Evolutionary conservation across 345 rosid genomes (phyloP).

Genomic region (Excoecaria cochinchinensis): DNA sequence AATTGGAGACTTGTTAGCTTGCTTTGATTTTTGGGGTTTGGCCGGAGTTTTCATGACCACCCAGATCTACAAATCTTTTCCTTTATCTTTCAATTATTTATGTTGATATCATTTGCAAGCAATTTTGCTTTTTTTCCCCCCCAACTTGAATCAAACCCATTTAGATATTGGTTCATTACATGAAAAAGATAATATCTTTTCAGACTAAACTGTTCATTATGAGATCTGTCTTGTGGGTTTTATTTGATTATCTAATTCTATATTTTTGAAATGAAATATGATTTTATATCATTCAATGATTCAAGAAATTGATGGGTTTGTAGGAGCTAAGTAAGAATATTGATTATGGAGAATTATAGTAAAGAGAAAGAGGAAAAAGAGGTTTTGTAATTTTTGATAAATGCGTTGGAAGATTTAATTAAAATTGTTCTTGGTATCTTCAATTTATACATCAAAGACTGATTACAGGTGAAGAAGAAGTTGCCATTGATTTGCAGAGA

Average conservation of each 20-base stretch:
- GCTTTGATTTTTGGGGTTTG: constrained; percentile 13
- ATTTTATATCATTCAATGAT: constrained; percentile 5
- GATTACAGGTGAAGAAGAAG: too few relatives aligned
- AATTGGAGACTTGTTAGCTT: constrained; percentile 10
- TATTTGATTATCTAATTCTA: background rate
- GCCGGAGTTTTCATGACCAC: constrained; percentile 11
- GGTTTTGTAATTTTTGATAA: too few relatives aligned
- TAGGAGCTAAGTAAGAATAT: background rate
- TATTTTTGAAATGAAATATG: constrained; percentile 3
- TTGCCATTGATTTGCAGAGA: too few relatives aligned
- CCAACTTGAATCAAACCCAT: background rate
- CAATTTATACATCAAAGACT: too few relatives aligned
- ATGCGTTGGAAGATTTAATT: too few relatives aligned
- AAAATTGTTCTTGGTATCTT: too few relatives aligned
- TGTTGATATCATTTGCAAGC: constrained; percentile 2
- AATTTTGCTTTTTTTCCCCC: constrained; percentile 1
- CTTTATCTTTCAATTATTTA: background rate
- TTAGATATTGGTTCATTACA: background rate
- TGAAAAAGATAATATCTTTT: background rate
- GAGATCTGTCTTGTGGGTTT: constrained; percentile 19
- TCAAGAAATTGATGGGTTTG: constrained; percentile 36
- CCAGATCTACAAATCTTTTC: constrained; percentile 24
- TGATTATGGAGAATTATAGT: constrained; percentile 33
- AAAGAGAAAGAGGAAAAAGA: constrained; percentile 48
- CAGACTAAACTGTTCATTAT: constrained; percentile 4